These are phyloP conservation scores for Tephrocybe sp. DNA, from an alignment of 768 basidiomycete species.

Conservation along the genomic window DNA sequence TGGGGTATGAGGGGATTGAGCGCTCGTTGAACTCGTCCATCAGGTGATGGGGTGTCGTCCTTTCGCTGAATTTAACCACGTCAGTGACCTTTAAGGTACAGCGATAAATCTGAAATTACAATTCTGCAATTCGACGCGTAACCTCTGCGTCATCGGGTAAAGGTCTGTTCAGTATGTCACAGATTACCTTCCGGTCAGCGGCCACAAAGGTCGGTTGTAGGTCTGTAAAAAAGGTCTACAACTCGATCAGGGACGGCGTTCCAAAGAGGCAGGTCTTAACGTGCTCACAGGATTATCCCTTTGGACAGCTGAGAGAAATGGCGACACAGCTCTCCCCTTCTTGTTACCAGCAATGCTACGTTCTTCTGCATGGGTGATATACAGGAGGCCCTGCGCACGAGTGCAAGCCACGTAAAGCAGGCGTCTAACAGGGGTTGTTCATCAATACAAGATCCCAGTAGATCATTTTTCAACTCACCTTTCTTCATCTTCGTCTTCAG, in stretches of 20 bases:
- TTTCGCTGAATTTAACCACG: conserved; percentile 24
- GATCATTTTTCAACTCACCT: conserved; percentile 46
- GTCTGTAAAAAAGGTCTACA: conserved; percentile 43
- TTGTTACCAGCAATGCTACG: conserved; percentile 26
- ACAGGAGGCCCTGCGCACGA: conserved; percentile 63
- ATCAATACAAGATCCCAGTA: background rate
- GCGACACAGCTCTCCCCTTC: conserved; percentile 51
- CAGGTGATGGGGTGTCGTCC: conserved; percentile 22
- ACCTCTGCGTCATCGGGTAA: conserved; percentile 46
- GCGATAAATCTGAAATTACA: conserved; percentile 39
- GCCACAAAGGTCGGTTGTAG: conserved; percentile 40
- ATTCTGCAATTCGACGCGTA: conserved; percentile 38
- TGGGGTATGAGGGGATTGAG: conserved; percentile 3
- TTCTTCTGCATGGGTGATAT: background rate
- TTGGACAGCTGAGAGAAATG: conserved; percentile 51
- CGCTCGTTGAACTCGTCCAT: conserved; percentile 7
- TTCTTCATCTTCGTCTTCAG: conserved; percentile 81
- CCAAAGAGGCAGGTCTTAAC: background rate
- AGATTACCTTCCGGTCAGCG: conserved; percentile 47
- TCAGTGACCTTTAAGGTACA: conserved; percentile 4
- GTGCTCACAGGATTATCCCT: conserved; percentile 42
- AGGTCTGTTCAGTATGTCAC: conserved; percentile 51
- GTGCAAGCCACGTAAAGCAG: conserved; percentile 90
- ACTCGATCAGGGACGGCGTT: background rate
- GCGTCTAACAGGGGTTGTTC: conserved; percentile 45